Evolutionary conservation across 1,284 basidiomycete species (phyloP), one percentile per base, ranked within the genome.

Genomic region (Ceratorhiza oryzae-sativae): DNA sequence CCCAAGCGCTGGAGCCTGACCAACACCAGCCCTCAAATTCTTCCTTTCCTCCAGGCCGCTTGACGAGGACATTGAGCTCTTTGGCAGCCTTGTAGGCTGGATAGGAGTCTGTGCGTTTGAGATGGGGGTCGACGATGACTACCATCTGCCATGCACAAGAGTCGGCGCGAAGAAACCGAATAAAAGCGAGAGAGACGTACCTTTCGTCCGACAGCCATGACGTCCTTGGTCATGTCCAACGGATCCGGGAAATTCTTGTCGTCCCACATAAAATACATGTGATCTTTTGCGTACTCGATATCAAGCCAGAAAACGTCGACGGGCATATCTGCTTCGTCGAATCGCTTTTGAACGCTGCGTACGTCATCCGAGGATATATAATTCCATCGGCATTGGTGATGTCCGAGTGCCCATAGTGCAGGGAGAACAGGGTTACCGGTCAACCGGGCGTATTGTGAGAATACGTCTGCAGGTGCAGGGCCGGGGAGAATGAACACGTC

Each of bases 1-100:
- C 90, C 96, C 96, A 99, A 12, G 94, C 92, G 67, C 90, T 93
- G 78, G 90, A 93, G 34, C 97, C 97, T 46, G 92, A 89, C 97
- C 97, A 99, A 82, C 97, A 99, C 95, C 95, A 98, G 30, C 97
- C 97, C 78, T 98, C 95, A 78, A 93, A 97, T 80, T 98, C 94
- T 56, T 80, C 79, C 72, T 91, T 86, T 70, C 94, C 92, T 34
- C 86, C 86, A 48, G 88, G 86, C 39, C 89, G 87, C 80, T 95
- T 97, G 77, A 96, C 89, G 27, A 99, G 87, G 4, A 98, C 80
- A 58, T 86, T 90, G 32, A 89, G 85, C 4, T 97, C 92, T 25
- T 89, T 87, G 0, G 95, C 94, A 78, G 93, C 87, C 73, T 91
- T 85, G 84, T 95, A 99, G 18, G 93, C 90, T 3, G 93, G 93